A percentile compares a stretch with the other conserved stretches of the same genome.
These are phyloP conservation scores for Quercus phellos DNA, from an alignment of 331 rosid species.

Conservation along the genomic window DNA sequence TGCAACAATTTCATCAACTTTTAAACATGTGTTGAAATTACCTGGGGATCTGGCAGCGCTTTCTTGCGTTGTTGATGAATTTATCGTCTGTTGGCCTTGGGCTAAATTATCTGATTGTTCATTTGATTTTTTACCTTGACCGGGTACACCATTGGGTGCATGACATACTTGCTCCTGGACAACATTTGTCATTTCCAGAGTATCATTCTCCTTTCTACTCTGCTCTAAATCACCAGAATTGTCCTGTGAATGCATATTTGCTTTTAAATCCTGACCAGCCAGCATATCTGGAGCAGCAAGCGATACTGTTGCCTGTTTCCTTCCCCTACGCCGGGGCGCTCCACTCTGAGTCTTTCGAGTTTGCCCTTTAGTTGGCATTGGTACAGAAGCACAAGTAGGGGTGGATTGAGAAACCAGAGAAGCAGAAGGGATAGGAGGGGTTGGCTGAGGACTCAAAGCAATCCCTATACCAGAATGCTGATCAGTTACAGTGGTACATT, in stretches of 20 bases:
- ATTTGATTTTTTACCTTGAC: conserved; percentile 33
- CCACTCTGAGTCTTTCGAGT: conserved; percentile 56
- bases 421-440: conserved; percentile 38
- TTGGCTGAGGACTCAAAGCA: conserved; percentile 42
- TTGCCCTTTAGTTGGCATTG: conserved; percentile 47
- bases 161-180: conserved; percentile 37
- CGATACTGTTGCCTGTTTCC: conserved; percentile 45
- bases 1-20: neutral
- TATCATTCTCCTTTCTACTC: conserved; percentile 37
- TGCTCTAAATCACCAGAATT: conserved; percentile 33
- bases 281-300: conserved; percentile 37
- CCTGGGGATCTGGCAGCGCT: conserved; percentile 35
- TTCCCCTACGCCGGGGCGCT: conserved; percentile 76
- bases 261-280: conserved; percentile 39
- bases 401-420: conserved; percentile 39
- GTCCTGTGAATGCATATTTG: conserved; percentile 29
- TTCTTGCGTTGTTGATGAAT: conserved; percentile 35
- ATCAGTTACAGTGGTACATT: conserved; percentile 27
- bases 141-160: conserved; percentile 25
- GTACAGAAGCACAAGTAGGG: conserved; percentile 40
- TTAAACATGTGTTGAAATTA: conserved; percentile 20
- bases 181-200: conserved; percentile 27
- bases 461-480: conserved; percentile 33
- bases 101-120: conserved; percentile 29
- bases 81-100: conserved; percentile 34